Conservation (phyloP, 768 basidiomycete genomes). For the Mycena pura region DNA sequence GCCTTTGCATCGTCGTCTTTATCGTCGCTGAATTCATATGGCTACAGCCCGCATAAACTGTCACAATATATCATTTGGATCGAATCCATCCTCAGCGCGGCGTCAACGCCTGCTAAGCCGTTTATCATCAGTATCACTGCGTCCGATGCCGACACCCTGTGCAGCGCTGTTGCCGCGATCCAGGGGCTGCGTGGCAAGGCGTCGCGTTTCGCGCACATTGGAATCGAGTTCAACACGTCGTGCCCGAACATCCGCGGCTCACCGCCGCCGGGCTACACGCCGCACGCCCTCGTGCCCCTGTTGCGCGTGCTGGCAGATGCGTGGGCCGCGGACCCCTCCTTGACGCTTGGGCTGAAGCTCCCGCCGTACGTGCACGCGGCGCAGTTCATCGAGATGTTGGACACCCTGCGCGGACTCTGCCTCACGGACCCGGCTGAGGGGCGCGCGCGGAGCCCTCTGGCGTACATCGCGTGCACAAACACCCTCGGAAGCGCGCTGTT, state of each 20-base stretch:
- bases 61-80: slow-evolving; percentile 72
- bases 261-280: slow-evolving; percentile 73
- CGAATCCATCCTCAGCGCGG: slow-evolving; percentile 51
- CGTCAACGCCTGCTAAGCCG: slow-evolving; percentile 47
- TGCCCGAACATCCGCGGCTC: slow-evolving; percentile 78
- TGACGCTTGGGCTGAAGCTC: slow-evolving; percentile 80
- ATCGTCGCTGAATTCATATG: slow-evolving; percentile 85
- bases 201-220: slow-evolving; percentile 45
- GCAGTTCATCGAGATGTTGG: slow-evolving; percentile 65
- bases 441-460: slow-evolving; percentile 49
- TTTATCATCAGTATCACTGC: slow-evolving; percentile 84
- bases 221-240: slow-evolving; percentile 82
- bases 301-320: slow-evolving; percentile 60
- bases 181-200: slow-evolving; percentile 58
- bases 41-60: slow-evolving; percentile 84
- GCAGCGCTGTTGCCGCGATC: slow-evolving; percentile 63
- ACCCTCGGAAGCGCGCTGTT: slow-evolving; percentile 76
- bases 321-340: slow-evolving; percentile 54
- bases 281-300: slow-evolving; percentile 56
- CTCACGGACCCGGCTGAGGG: slow-evolving; percentile 28
- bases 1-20: slow-evolving; percentile 56
- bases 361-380: slow-evolving; percentile 72
- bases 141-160: slow-evolving; percentile 57
- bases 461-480: slow-evolving; percentile 83
- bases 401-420: slow-evolving; percentile 48